Evolutionary conservation across 331 rosid species (phyloP), one percentile per base, ranked within the genome.

Genomic region (Acacia pycnantha): DNA sequence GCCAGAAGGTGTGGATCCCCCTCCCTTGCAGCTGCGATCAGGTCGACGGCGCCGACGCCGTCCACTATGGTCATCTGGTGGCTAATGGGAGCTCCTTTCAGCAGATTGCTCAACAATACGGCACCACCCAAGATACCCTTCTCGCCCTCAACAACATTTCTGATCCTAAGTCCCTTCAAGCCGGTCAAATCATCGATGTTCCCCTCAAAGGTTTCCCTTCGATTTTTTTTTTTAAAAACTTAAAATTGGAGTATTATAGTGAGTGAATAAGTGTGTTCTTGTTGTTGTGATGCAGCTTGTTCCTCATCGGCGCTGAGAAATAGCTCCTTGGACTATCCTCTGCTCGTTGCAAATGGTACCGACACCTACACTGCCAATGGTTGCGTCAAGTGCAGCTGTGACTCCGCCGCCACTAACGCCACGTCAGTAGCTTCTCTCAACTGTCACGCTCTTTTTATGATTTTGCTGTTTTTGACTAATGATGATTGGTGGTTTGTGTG

Each of bases 21-120:
- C 77, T 95, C 69, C 99, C 98, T 0, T 95, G 99, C 65, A 93
- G 99, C 88, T 93, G 97, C 72, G 99, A 95, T 19, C 27, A 51
- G 8, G 97, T 92, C 82, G 79, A 37, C 21, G 92, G 82, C 14
- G 16, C 1, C 0, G 58, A n/a, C 13, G 98, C 92, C 15, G 87
- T 93, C 22, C 99, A 95, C 66, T 95, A 90, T 76, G 97, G 88
- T 8, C 88, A 88, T 54, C 26, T 77, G 47, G 98, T 93, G 29
- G 14, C 21, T 0, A 0, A 0, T 0, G 87, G 81, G 7, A 89
- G 82, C 77, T 3, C 81, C 33, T 58, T 91, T 8, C 73, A 46
- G 43, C 16, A 1, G 48, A 90, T 95, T 44, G 97, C 98, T 0
- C 22, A 14, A 4, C 2, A n/a, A 62, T 93, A 44, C 33, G 90